Evolutionary conservation across 2,329 filamentous ascomycete species (phyloP).

Genomic region (Neonectria faginata): DNA sequence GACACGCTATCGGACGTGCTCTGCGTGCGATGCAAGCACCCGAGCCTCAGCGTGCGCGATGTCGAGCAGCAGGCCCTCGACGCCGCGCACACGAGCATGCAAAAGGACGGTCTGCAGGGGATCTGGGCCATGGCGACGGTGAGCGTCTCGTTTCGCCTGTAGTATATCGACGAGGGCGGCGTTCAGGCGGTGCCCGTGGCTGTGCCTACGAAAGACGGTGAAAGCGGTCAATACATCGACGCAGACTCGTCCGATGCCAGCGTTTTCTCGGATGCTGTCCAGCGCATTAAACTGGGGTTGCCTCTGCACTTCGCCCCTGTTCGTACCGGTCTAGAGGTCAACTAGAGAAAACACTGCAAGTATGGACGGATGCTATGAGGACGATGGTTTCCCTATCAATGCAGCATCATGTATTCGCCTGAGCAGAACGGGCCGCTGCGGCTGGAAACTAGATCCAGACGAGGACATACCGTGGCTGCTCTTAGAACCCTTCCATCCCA

Average conservation of each 20-base stretch:
- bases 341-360: background rate
- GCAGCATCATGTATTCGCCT: background rate
- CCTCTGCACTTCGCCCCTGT: background rate
- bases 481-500: background rate
- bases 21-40: background rate
- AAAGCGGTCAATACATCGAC: constrained; percentile 24
- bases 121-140: constrained; percentile 26
- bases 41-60: background rate
- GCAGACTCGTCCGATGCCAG: constrained; percentile 18
- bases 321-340: background rate
- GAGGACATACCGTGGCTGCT: background rate
- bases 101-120: constrained; percentile 4
- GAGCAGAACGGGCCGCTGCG: background rate
- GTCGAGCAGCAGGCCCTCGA: constrained; percentile 17
- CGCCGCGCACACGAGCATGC: constrained; percentile 17
- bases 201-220: background rate
- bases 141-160: constrained; percentile 17
- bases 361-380: too few species aligned
- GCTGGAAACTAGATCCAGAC: background rate
- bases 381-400: background rate
- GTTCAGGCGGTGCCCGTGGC: background rate
- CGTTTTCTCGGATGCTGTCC: constrained; percentile 18
- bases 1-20: background rate
- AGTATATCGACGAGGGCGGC: constrained; percentile 7
- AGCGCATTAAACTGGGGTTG: constrained; percentile 13